phyloP scores from a whole-genome alignment of 306 rosid genomes.

The Inga laurina region DNA sequence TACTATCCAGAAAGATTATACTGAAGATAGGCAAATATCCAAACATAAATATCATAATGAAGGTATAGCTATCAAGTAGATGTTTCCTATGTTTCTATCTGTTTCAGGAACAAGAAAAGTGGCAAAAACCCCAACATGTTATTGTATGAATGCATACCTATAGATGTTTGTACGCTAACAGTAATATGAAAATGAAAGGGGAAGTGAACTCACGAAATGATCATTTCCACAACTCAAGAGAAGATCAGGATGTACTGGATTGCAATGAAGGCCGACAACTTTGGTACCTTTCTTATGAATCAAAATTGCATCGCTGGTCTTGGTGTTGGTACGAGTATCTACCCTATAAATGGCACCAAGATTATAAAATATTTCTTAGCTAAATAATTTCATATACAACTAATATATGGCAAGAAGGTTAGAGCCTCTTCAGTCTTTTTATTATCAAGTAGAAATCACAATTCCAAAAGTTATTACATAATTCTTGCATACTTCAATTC shows the following conservation, averaged over 20 bases:
- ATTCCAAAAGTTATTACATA: neutral
- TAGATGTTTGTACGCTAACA: neutral
- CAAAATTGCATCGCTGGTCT: slow-evolving; percentile 65
- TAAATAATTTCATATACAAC: neutral
- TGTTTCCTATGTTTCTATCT: neutral
- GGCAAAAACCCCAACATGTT: neutral
- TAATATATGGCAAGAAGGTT: slow-evolving; percentile 6
- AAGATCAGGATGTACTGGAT: slow-evolving; percentile 91
- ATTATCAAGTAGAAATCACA: slow-evolving; percentile 16
- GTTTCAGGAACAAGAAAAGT: neutral
- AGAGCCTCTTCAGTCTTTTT: neutral
- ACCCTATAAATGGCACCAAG: slow-evolving; percentile 51
- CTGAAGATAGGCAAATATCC: neutral
- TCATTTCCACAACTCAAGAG: slow-evolving; percentile 92
- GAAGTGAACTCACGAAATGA: slow-evolving; percentile 72
- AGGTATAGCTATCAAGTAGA: slow-evolving; percentile 1
- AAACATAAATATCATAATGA: neutral
- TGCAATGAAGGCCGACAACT: slow-evolving; percentile 92
- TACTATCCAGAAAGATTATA: neutral
- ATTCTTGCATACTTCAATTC: neutral
- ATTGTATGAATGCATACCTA: neutral
- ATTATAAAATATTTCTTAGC: neutral
- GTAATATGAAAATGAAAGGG: neutral
- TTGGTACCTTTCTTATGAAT: slow-evolving; percentile 87
- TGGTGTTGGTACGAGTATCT: slow-evolving; percentile 71